phyloP scores from a whole-genome alignment of 768 basidiomycete species.

The Tephrocybe sp. region DNA sequence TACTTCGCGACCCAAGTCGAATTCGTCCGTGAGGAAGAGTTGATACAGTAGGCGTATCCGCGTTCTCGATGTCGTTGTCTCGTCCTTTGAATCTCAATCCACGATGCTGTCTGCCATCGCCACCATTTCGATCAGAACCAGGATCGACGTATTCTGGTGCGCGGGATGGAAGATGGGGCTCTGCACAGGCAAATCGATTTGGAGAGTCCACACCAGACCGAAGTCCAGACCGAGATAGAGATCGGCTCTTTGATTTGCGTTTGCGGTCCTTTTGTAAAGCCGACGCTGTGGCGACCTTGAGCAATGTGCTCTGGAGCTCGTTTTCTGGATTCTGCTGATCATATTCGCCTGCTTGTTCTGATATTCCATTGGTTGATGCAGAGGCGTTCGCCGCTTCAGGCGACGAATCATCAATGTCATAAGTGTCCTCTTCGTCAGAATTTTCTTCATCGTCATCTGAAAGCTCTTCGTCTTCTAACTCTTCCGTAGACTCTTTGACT shows the following conservation, averaged over 20 bases:
- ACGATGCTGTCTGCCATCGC: constrained; percentile 29
- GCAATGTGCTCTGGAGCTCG: constrained; percentile 22
- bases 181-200: constrained; percentile 51
- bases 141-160: constrained; percentile 55
- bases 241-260: constrained; percentile 41
- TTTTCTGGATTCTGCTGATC: constrained; percentile 30
- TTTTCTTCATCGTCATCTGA: constrained; percentile 48
- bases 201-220: constrained; percentile 65
- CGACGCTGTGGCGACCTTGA: constrained; percentile 28
- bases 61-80: constrained; percentile 51
- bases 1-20: constrained; percentile 30
- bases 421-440: constrained; percentile 56
- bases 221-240: constrained; percentile 38
- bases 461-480: constrained; percentile 44
- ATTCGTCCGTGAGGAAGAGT: constrained; percentile 30
- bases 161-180: constrained; percentile 44
- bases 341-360: constrained; percentile 14
- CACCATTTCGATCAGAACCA: constrained; percentile 23
- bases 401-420: constrained; percentile 92
- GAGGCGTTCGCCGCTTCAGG: constrained; percentile 36
- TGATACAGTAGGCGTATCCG: constrained; percentile 60
- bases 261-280: constrained; percentile 30
- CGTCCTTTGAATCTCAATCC: constrained; percentile 47
- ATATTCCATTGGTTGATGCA: constrained; percentile 7
- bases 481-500: constrained; percentile 16